These are phyloP conservation scores for Ustulina deusta DNA, from an alignment of 2,329 filamentous ascomycete genomes.

Conservation along the genomic window DNA sequence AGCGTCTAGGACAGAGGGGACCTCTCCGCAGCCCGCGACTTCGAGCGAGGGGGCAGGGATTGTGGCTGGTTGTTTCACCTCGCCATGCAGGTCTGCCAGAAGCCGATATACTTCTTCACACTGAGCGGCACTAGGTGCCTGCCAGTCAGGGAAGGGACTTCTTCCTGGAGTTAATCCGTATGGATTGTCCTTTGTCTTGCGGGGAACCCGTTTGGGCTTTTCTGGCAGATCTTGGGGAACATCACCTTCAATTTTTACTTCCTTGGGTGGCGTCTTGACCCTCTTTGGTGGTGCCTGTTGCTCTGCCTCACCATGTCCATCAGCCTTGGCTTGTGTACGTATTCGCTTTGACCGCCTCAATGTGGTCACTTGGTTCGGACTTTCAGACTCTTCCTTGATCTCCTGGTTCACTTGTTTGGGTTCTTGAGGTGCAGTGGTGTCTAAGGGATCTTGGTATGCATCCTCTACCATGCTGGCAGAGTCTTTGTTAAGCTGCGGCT, in stretches of 20 bases:
- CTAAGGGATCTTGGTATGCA: background rate
- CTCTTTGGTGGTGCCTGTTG: constrained; percentile 22
- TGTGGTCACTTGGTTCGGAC: background rate
- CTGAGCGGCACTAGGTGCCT: constrained; percentile 73
- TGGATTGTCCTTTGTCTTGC: constrained; percentile 54
- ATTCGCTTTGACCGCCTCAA: constrained; percentile 34
- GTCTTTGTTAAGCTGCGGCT: background rate
- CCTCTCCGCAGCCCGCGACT: constrained; percentile 74
- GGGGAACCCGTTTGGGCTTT: constrained; percentile 43
- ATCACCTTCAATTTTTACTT: constrained; percentile 14
- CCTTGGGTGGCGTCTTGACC: constrained; percentile 30
- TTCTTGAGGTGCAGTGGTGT: background rate
- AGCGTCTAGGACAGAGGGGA: constrained; percentile 66
- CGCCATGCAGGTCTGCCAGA: constrained; percentile 74
- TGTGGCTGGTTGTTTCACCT: constrained; percentile 71
- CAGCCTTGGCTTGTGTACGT: constrained; percentile 13
- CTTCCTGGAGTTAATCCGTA: constrained; percentile 67
- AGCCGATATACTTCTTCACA: constrained; percentile 77
- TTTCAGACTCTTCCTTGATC: constrained; percentile 2
- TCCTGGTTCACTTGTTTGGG: background rate
- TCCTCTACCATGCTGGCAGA: background rate
- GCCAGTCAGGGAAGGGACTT: constrained; percentile 76
- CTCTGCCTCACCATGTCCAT: constrained; percentile 3
- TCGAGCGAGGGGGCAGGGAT: constrained; percentile 77
- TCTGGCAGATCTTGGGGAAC: constrained; percentile 20